phyloP scores from a whole-genome alignment of 306 rosid species.

The Ochetophila trinervis region DNA sequence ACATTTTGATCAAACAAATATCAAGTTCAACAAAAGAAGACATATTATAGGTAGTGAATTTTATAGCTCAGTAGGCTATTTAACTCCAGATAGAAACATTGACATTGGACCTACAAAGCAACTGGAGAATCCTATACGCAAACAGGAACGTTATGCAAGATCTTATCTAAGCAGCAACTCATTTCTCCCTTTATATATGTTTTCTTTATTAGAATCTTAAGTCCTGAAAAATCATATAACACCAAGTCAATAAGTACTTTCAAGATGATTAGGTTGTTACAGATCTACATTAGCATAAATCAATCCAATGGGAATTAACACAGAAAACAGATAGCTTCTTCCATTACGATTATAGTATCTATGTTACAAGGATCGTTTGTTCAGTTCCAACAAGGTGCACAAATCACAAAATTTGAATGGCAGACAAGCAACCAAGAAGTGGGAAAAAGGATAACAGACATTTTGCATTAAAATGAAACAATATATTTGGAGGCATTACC shows the following conservation, averaged over 20 bases:
- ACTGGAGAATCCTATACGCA: background rate
- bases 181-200: background rate
- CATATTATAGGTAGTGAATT: too few relatives aligned
- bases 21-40: background rate
- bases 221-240: background rate
- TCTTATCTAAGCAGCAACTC: background rate
- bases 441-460: background rate
- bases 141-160: too few relatives aligned
- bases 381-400: too few relatives aligned
- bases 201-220: background rate
- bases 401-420: background rate
- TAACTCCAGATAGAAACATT: constrained; percentile 13
- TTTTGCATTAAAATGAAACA: constrained; percentile 5
- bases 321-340: too few relatives aligned
- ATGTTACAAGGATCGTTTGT: too few relatives aligned
- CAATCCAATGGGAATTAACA: too few relatives aligned
- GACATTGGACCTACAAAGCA: background rate
- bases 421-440: background rate
- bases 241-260: background rate
- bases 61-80: background rate
- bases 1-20: background rate
- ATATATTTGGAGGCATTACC: constrained; percentile 40
- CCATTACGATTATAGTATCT: too few relatives aligned
- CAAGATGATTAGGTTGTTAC: background rate
- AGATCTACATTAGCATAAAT: background rate